phyloP scores from a whole-genome alignment of 2,329 filamentous ascomycete genomes.

The Fusarium temperatum region DNA sequence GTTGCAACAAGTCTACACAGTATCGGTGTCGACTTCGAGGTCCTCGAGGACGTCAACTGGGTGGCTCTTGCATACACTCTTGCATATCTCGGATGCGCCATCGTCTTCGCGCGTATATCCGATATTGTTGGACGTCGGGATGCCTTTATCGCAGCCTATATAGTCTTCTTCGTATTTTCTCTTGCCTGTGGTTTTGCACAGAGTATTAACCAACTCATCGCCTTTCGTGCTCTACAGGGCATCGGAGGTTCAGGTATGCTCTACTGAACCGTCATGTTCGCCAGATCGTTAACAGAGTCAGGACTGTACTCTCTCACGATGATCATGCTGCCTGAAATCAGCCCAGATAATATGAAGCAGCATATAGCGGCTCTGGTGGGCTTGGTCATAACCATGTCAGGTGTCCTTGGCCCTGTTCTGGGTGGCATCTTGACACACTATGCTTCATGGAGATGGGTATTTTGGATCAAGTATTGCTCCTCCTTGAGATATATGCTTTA shows the following conservation, averaged over 20 bases:
- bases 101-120: constrained; percentile 63
- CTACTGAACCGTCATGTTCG: too few relatives aligned
- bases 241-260: constrained; percentile 59
- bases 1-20: constrained; percentile 66
- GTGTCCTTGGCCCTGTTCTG: constrained; percentile 61
- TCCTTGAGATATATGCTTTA: background rate
- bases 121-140: constrained; percentile 64
- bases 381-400: constrained; percentile 57
- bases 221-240: constrained; percentile 60
- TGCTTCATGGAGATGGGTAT: constrained; percentile 63
- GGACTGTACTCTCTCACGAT: constrained; percentile 66
- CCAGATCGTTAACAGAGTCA: constrained; percentile 10
- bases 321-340: constrained; percentile 63
- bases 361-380: constrained; percentile 60
- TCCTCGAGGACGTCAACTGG: constrained; percentile 59
- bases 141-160: constrained; percentile 60
- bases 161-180: constrained; percentile 66
- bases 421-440: constrained; percentile 62
- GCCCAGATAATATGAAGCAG: constrained; percentile 51
- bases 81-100: constrained; percentile 65
- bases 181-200: constrained; percentile 58
- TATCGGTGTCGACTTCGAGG: constrained; percentile 62
- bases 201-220: constrained; percentile 55
- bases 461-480: constrained; percentile 64
- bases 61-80: constrained; percentile 65